Base-by-base conservation (phyloP, 2,329 filamentous ascomycete genomes). In the Pseudocercospora crystallina region DNA sequence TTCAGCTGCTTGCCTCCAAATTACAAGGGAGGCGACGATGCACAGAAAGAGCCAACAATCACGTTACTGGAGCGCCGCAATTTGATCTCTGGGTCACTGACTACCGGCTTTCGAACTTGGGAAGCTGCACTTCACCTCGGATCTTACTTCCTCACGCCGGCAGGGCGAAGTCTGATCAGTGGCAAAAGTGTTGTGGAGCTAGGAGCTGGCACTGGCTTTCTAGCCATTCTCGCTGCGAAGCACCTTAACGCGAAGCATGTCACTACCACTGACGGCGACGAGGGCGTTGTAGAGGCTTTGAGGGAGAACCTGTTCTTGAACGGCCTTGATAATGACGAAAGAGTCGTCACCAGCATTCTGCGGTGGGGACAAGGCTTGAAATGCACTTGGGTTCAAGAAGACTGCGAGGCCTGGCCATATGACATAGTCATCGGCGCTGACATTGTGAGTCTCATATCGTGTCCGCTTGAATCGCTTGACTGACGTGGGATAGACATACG, bases 31-130 rank as follows among this genome's bases (percentile, higher is more conserved):
- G 49, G 52, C 5, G 52, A 60, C 4, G 51, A 56, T 13, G 40
- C 53, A 36, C 53, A 49, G 3, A 29, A 60, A 8, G 67, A 69
- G 38, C 63, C 61, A 7, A 64, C 55, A 11, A 52, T 90, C 49
- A 86, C 83, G 1, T 73, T 90, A 1, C 76, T 87, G 11, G 88
- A 91, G 70, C 83, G 84, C 30, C 80, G 83, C 2, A 79, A 79
- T 29, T 76, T 91, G 26, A 81, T 92, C 41, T 83, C 86, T 1
- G 84, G 84, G 2, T 78, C 78, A 0, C 86, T 87, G 1, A 90
- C 86, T 1, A 92, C 88, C 0, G 88, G 88, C 1, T 76, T 88
- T 17, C 80, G 88, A 31, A 92, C 89, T 0, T 94, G 88, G 89
- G 89, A 92, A 67, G 88, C 88, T 1, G 83, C 86, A 1, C 72